Conservation (phyloP, 192 early-diverging fungal genomes). For the Phlyctochytrium planicorne region DNA sequence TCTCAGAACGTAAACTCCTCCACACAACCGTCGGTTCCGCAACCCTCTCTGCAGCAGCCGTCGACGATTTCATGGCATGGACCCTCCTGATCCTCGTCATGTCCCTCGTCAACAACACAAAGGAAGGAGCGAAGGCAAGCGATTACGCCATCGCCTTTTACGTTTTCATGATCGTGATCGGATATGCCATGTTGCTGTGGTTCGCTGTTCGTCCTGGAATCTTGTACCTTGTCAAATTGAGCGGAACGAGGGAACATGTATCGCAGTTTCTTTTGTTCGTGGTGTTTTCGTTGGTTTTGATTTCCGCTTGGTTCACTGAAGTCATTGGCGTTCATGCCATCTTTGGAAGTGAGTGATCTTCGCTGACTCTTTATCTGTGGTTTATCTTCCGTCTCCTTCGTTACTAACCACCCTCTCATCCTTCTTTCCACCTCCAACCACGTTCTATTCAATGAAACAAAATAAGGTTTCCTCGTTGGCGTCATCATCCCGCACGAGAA, state of each 20-base stretch:
- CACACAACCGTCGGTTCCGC: slow-evolving; percentile 60
- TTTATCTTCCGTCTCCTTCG: too few species aligned
- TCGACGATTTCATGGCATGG: slow-evolving; percentile 85
- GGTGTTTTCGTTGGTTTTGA: slow-evolving; percentile 65
- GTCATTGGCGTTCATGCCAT: slow-evolving; percentile 81
- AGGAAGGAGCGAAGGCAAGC: slow-evolving; percentile 16
- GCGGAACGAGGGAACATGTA: slow-evolving; percentile 8
- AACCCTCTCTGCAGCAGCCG: slow-evolving; percentile 74
- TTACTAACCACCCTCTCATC: too few species aligned
- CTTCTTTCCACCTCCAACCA: too few species aligned
- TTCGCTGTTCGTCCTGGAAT: slow-evolving; percentile 67
- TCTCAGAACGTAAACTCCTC: slow-evolving; percentile 81
- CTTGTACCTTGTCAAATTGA: slow-evolving; percentile 16
- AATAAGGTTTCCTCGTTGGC: slow-evolving; percentile 84
- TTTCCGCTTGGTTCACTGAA: slow-evolving; percentile 51
- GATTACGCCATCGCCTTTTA: slow-evolving; percentile 66
- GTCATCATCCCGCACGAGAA: slow-evolving; percentile 85
- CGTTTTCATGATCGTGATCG: slow-evolving; percentile 68
- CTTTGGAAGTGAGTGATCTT: too few species aligned
- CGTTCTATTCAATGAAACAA: too few species aligned
- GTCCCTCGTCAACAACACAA: slow-evolving; percentile 73
- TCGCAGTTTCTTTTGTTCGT: slow-evolving; percentile 65
- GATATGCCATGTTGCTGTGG: slow-evolving; percentile 67
- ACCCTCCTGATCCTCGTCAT: slow-evolving; percentile 55
- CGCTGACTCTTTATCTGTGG: too few species aligned